Base-by-base conservation (phyloP, 2,329 filamentous ascomycete genomes). In the Penicillium sp. region DNA sequence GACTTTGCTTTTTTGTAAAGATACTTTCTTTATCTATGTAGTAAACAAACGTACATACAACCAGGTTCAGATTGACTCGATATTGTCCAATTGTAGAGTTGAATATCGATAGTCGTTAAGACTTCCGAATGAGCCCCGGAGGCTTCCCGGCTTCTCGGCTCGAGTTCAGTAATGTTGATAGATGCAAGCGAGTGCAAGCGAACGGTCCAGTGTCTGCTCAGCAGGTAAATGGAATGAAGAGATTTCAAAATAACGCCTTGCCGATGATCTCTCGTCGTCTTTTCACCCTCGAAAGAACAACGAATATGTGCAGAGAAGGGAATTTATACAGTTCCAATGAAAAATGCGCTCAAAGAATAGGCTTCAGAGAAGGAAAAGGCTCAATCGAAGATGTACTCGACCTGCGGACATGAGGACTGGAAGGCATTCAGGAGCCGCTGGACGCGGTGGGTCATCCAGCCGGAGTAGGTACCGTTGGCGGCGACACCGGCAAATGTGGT, bases 381-480 rank as follows among this genome's bases (percentile, higher is more conserved):
- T 56, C 49, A 63, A 32, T 52, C 47, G 13, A 53, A 49, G 29
- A 65, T 55, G 25, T 60, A 66, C 32, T 60, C 50, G 8, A 60
- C 57, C 24, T 59, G 48, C 15, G 56, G 40, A 42, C 63, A 61
- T 10, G 59, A 65, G 5, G 56, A 58, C 29, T 59, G 55, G 42
- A 63, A 57, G 24, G 48, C 52, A 18, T 51, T 53, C 43, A 66
- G 41, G 2, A 61, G 35, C 42, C 52, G 53, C 31, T 63, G 50
- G 15, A 66, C 52, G 3, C 62, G 57, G 6, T 49, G 42, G 2
- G 42, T 50, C 46, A 64, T 63, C 63, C 63, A 65, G 8, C 63
- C 63, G 13, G 60, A 64, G 10, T 54, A 50, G 0, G 55, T 55
- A 3, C 53, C 57, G 31, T 51, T 56, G 27, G 45, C 53, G 8